These are phyloP conservation scores for Lagenidium sp. DNA, from an alignment of 352 stramenopile species.

Conservation along the genomic window DNA sequence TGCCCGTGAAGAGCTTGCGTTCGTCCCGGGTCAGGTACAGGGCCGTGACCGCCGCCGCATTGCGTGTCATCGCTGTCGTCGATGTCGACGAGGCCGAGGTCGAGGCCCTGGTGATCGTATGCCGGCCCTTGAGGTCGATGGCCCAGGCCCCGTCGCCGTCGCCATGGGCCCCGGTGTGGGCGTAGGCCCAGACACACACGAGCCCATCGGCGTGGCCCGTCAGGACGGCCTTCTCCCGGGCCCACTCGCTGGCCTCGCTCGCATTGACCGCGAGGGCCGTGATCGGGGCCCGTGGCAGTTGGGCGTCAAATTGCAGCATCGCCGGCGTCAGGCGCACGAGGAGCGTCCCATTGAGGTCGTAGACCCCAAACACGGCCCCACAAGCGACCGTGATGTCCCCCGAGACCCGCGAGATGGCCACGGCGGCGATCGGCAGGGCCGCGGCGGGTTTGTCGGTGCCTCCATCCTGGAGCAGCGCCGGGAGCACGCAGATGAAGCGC, in stretches of 20 bases:
- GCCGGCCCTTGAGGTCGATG: constrained; percentile 40
- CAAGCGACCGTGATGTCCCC: constrained; percentile 50
- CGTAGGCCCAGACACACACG: constrained; percentile 60
- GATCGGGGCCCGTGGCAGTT: constrained; percentile 23
- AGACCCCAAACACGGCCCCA: constrained; percentile 44
- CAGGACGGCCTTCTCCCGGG: constrained; percentile 45
- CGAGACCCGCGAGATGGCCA: constrained; percentile 57
- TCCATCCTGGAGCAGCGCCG: constrained; percentile 6
- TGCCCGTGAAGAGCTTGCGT: constrained; percentile 53
- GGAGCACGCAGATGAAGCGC: constrained; percentile 35
- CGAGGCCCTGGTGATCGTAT: constrained; percentile 24
- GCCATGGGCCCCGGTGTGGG: constrained; percentile 28
- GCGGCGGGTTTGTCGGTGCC: not conserved
- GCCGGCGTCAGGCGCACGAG: constrained; percentile 39
- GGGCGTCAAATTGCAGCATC: constrained; percentile 31
- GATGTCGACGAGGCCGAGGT: not conserved
- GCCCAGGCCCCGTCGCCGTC: constrained; percentile 30
- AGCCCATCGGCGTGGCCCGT: constrained; percentile 54
- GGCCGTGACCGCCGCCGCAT: constrained; percentile 39
- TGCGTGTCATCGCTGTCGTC: constrained; percentile 9
- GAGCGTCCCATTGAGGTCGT: constrained; percentile 53
- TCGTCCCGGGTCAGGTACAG: constrained; percentile 43
- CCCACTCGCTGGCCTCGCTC: constrained; percentile 47
- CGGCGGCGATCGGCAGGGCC: constrained; percentile 27
- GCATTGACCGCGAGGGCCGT: constrained; percentile 38